Conservation (phyloP, 208 protist species). For the Acanthamoeba royreba region DNA sequence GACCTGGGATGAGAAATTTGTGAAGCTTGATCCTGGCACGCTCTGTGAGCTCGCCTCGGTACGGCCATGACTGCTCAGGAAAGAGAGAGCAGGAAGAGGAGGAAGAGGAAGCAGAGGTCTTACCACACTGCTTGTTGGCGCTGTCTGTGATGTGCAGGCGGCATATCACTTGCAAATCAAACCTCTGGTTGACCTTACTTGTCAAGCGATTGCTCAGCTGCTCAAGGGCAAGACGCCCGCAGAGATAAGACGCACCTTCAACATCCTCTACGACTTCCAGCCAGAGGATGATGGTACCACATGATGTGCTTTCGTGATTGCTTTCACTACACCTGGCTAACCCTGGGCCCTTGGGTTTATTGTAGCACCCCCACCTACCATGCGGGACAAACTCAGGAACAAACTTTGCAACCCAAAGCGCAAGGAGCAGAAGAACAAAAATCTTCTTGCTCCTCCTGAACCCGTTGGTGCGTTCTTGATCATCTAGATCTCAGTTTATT, state of each 20-base stretch:
- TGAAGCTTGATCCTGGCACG: conserved; percentile 15
- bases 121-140: too few relatives aligned
- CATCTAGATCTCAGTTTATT: not conserved
- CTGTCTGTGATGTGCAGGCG: not conserved
- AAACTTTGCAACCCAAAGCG: conserved; percentile 40
- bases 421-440: not conserved
- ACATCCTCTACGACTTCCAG: conserved; percentile 44
- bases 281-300: conserved; percentile 14
- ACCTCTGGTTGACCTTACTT: conserved; percentile 38
- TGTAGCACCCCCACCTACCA: conserved; percentile 19
- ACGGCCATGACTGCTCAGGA: too few relatives aligned
- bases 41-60: conserved; percentile 46
- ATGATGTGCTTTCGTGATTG: not conserved
- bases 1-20: conserved; percentile 43
- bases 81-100: too few relatives aligned
- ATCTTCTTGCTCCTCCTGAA: not conserved
- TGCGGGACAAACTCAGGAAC: conserved; percentile 22
- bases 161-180: conserved; percentile 44
- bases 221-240: conserved; percentile 40
- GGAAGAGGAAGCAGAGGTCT: too few relatives aligned
- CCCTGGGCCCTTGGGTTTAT: not conserved
- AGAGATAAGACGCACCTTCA: conserved; percentile 41
- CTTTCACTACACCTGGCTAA: not conserved
- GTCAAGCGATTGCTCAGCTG: conserved; percentile 43
- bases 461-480: not conserved